Evolutionary conservation across 2,329 filamentous ascomycete genomes (phyloP), one percentile per base, ranked within the genome.

Genomic region (Beauveria varroae): DNA sequence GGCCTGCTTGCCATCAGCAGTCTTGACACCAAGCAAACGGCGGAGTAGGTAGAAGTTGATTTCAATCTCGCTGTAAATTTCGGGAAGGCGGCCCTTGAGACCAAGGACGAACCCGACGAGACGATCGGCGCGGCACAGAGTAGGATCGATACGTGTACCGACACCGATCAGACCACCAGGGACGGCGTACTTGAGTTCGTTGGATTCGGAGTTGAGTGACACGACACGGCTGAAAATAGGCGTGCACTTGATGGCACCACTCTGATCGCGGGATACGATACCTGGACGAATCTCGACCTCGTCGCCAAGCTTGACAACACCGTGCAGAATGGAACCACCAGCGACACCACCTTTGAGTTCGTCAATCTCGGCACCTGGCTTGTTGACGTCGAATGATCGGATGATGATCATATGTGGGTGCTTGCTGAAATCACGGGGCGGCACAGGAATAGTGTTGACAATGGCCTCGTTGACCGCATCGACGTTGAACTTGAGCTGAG

Each of bases 331-430:
- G 77, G 87, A 92, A 67, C 95, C 95, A 86, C 95, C 95, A 68
- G 95, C 95, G 74, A 99, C 95, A 85, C 95, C 95, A 73, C 95
- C 95, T 85, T 98, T 97, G 65, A 99, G 83, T 69, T 99, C 95
- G 64, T 98, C 93, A 67, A 99, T 98, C 78, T 97, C 95, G 47
- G 95, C 93, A 84, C 95, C 95, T 47, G 95, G 95, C 85, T 99
- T 99, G 86, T 99, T 99, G 72, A 99, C 96, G 73, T 99, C 95
- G 76, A 99, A 99, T 2, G 93, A 98, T 76, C 95, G 91, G 75
- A 99, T 99, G 73, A 99, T 88, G 71, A 99, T 99, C 91, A 99
- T 97, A 79, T 96, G 93, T 49, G 95, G 95, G 67, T 93, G 90
- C 69, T 89, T 86, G 68, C 86, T 86, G 80, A 99, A 98, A 76